Percentiles rank a stretch among this genome's conserved stretches.
These are phyloP conservation scores for Ananas comosus DNA, from an alignment of 176 grass and related monocot species.

Conservation along the genomic window DNA sequence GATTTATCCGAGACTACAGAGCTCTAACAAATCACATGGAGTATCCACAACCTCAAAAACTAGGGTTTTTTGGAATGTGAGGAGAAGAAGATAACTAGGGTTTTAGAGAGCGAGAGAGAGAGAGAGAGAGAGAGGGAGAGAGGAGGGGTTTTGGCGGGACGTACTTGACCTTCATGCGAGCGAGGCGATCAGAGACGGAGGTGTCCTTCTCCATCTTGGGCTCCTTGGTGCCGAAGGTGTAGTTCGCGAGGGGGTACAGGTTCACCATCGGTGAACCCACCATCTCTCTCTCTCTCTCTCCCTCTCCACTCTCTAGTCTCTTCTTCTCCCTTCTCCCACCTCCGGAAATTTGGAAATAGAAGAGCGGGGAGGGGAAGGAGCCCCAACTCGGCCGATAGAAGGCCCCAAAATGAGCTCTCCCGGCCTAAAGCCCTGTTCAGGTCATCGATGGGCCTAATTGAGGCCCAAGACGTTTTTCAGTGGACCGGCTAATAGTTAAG, in stretches of 20 bases:
- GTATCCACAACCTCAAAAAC: background rate
- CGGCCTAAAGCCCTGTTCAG: too few species aligned
- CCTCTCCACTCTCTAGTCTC: background rate
- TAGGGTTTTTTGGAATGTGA: conserved; percentile 1
- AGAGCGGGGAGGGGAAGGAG: too few species aligned
- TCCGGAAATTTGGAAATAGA: too few species aligned
- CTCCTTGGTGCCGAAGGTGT: conserved; percentile 99
- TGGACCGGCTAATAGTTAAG: too few species aligned
- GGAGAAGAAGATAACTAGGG: conserved; percentile 5
- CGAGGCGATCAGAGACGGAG: conserved; percentile 94
- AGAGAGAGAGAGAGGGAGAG: background rate
- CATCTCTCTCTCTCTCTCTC: conserved; percentile 15
- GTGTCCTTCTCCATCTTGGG: conserved; percentile 99
- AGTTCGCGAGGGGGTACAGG: conserved; percentile 91
- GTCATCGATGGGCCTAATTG: too few species aligned
- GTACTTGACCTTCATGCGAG: conserved; percentile 99
- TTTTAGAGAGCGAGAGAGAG: background rate
- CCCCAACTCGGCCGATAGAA: too few species aligned
- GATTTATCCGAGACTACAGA: too few species aligned
- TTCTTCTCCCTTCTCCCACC: background rate
- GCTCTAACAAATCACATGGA: too few species aligned
- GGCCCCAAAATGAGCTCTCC: too few species aligned
- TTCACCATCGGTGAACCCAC: conserved; percentile 60
- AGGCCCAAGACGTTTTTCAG: too few species aligned
- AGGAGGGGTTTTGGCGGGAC: background rate